Base-by-base conservation (phyloP, 768 basidiomycete species). In the Paxillus ammoniavirescens region DNA sequence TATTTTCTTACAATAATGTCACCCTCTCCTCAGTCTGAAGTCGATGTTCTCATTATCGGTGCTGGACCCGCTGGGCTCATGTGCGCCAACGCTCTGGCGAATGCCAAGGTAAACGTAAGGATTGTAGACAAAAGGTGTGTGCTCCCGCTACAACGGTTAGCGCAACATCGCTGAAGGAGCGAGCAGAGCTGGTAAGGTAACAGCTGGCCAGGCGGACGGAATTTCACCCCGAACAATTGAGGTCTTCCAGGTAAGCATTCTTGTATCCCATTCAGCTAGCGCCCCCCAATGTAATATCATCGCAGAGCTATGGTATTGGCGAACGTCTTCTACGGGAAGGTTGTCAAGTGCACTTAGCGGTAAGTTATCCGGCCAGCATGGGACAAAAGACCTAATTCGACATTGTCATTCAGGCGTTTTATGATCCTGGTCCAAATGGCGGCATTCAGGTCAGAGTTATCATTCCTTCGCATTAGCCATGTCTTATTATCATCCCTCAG, bases 291-390 rank as follows among this genome's bases (percentile, higher is more conserved):
- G 38, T 47, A 7, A 4, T 30, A 8, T 2, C 17, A 8, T 28
- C 14, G 10, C 53, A 90, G 88, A 91, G 88, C 55, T 91, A 91
- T 68, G 89, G 89, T 4, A 71, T 91, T 3, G 83, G 75, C 4
- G 84, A 88, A 10, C 77, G 80, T 5, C 62, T 91, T 8, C 52
- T 89, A 26, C 73, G 68, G 18, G 79, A 87, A 64, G 86, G 79
- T 8, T 81, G 80, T 58, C 83, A 84, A 50, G 75, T 91, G 72
- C 79, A 87, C 52, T 76, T 81, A 68, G 83, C 84, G 33, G 89
- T 89, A 61, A 59, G 81, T 66, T 33, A 30, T 23, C 41, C 56
- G 15, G 17, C 3, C 18, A 35, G 4, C 9, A 21, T 15, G 44
- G 38, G n/a, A 31, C 15, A 2, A 2, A 33, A 18, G 13, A 41